Evolutionary conservation across 73 alveolate genomes (phyloP), one percentile per base, ranked within the genome.

Genomic region (Blepharisma japonicum): DNA sequence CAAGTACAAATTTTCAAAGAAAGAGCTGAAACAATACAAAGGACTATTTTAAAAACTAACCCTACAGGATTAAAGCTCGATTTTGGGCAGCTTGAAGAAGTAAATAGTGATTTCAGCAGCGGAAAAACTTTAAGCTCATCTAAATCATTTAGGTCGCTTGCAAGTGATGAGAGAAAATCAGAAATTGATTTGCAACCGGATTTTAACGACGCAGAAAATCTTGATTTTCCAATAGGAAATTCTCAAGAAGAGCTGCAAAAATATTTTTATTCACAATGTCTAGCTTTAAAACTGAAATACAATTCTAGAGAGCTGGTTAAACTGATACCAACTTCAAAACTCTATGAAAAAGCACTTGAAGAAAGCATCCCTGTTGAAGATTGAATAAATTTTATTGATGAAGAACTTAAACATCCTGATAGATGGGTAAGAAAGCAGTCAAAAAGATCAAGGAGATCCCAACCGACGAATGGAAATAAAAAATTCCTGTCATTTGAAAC

Each of bases 401-500:
- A 61, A 8, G 74, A 61, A 48, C 23, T 61, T 5, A 25, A 61
- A 8, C 74, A 61, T 39, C 74, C 74, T 61, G 74, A 61, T 8
- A 14, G 48, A 61, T 61, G 74, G 74, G 74, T 61, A 20, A 61
- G 5, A 32, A 32, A 32, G 42, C 42, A 32, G 42, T 32, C 42
- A 32, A 32, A 32, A 32, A 32, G 42, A 32, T 32, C 42, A 32
- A 32, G 42, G 3, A 32, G 42, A 32, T 32, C 42, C 42, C 42
- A 32, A 3, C 42, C 42, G 42, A 32, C 42, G 5, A 32, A 32
- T 32, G 42, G 42, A 32, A 32, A 32, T 32, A 32, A 32, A 32
- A 32, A 32, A 32, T 32, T 32, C 42, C 42, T 1, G 42, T 32
- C 42, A 32, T 32, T 32, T 3, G 42, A 32, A 32, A 32, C 42